These are phyloP conservation scores for Penicillium lagena DNA, from an alignment of 495 filamentous ascomycete genomes.

Conservation along the genomic window DNA sequence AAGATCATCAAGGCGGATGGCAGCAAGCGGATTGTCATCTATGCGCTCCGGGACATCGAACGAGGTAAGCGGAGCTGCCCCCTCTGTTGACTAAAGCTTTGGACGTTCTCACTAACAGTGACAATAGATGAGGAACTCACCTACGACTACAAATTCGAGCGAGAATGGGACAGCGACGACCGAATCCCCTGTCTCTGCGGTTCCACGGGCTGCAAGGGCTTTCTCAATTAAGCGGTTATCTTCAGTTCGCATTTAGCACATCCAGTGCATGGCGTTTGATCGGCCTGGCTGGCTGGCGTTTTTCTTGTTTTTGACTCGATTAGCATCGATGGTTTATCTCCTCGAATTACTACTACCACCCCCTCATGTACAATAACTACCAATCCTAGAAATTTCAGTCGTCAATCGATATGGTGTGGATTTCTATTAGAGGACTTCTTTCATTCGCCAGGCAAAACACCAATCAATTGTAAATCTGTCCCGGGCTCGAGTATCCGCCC, in stretches of 20 bases:
- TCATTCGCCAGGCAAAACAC: too few relatives aligned
- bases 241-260: too few relatives aligned
- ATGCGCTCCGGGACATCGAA: slow-evolving; percentile 88
- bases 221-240: slow-evolving; percentile 69
- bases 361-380: slow-evolving; percentile 20
- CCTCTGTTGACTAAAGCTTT: neutral
- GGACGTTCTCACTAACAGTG: slow-evolving; percentile 32
- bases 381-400: slow-evolving; percentile 10
- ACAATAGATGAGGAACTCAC: slow-evolving; percentile 89
- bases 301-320: neutral
- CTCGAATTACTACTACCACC: slow-evolving; percentile 15
- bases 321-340: slow-evolving; percentile 10
- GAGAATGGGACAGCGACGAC: slow-evolving; percentile 89
- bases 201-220: slow-evolving; percentile 92
- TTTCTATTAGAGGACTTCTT: too few relatives aligned
- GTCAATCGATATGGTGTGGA: neutral
- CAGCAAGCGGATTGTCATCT: slow-evolving; percentile 98
- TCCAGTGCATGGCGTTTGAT: slow-evolving; percentile 10
- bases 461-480: too few relatives aligned
- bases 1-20: slow-evolving; percentile 99
- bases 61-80: slow-evolving; percentile 62
- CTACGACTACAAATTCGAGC: slow-evolving; percentile 99
- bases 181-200: slow-evolving; percentile 97
- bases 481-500: too few relatives aligned
- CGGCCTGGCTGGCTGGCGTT: slow-evolving; percentile 9